Evolutionary conservation across 2,329 filamentous ascomycete genomes (phyloP).

Genomic region (Mollisiaceae sp.): DNA sequence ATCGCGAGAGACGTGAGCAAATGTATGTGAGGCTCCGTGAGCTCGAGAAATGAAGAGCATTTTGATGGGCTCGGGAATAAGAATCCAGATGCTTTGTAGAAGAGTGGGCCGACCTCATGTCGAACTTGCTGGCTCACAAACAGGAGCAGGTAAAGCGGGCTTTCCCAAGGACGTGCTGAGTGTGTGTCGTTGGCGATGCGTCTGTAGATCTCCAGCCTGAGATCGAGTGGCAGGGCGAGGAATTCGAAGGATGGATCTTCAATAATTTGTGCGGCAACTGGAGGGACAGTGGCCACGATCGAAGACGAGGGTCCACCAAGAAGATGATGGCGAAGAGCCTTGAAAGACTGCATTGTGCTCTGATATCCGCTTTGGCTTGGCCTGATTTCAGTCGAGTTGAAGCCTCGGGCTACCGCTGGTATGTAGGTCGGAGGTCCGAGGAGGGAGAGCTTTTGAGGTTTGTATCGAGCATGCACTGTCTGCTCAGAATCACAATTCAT

Average conservation of each 20-base stretch:
- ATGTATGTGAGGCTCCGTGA: not conserved
- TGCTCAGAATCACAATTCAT: too few relatives aligned
- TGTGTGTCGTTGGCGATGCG: not conserved
- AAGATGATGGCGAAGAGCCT: not conserved
- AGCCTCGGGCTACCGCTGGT: too few relatives aligned
- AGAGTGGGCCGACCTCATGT: not conserved
- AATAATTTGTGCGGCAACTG: not conserved
- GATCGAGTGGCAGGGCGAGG: not conserved
- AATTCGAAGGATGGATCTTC: not conserved
- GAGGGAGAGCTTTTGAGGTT: too few relatives aligned
- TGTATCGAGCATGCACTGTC: too few relatives aligned
- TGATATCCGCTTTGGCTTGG: not conserved
- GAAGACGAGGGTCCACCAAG: not conserved
- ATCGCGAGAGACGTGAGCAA: not conserved
- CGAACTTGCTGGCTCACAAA: not conserved
- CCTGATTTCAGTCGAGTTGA: too few relatives aligned
- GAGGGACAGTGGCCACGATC: not conserved
- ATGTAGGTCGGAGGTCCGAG: too few relatives aligned
- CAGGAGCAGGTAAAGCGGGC: not conserved
- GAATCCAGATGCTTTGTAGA: not conserved
- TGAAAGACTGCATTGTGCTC: not conserved
- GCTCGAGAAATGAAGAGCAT: not conserved
- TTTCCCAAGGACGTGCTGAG: not conserved
- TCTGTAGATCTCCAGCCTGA: not conserved
- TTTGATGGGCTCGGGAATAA: not conserved